Evolutionary conservation across 495 filamentous ascomycete species (phyloP), one percentile per base, ranked within the genome.

Genomic region (Daldinia loculata): DNA sequence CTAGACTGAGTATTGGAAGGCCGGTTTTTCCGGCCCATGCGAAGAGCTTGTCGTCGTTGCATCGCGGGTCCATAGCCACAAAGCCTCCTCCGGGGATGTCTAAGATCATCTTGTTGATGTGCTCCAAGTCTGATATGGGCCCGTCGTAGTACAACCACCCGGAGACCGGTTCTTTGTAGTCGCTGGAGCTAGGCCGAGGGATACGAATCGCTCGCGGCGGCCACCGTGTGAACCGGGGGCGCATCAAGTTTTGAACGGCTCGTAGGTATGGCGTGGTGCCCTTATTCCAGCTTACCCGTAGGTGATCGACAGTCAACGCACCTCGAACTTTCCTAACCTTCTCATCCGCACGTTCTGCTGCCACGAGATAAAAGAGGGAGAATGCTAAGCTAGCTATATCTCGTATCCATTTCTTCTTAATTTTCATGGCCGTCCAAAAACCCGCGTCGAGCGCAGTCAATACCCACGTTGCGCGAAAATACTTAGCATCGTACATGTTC

Each of bases 391-490:
- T 93, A 4, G 89, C 87, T 15, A 97, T 74, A 76, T 98, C 94
- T 26, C 93, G 85, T 17, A 96, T 75, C 91, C 91, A 93, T 72
- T 93, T 94, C 60, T 84, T 87, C 52, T 86, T 87, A 56, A 99
- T 92, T 61, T 89, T 90, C 95, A 99, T 99, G 5, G 95, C 96
- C 0, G 93, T 97, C 95, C 95, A 99, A 79, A 97, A 99, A 0
- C 95, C 95, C 9, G 95, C 95, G 77, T 99, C 95, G 63, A 99
- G 79, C 0, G 93, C 95, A 0, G 95, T 99, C 41, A 95, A 90
- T 24, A 97, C 88, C 95, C 95, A 98, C 83, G 95, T 98, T 74
- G 95, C 96, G 53, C 96, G 90, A 80, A 98, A 99, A 81, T 96
- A 99, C n/a, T 92, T 89, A 51, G 93, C 85, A 51, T 90, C 92